These are phyloP conservation scores for Crucihimalaya himalaica DNA, from an alignment of 345 rosid species.

Conservation along the genomic window DNA sequence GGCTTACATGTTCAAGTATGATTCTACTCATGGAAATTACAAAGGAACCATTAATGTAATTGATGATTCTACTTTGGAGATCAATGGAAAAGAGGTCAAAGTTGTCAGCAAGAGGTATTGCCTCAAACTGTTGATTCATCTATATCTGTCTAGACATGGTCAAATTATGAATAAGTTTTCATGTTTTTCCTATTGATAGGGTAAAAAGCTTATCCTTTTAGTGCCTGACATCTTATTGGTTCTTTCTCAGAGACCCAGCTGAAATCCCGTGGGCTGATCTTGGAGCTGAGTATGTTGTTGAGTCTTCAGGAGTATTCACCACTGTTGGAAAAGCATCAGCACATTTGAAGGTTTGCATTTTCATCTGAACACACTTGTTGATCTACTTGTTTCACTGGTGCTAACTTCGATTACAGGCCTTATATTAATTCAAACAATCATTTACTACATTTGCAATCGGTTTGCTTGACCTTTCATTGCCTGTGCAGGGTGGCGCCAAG, in stretches of 20 bases:
- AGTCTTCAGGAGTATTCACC: conserved; percentile 92
- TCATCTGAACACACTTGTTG: conserved; percentile 1
- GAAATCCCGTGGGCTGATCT: conserved; percentile 95
- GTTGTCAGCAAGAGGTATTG: conserved; percentile 69
- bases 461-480: conserved; percentile 7
- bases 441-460: neutral
- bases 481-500: conserved; percentile 83
- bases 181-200: neutral
- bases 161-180: neutral
- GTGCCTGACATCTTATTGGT: conserved; percentile 23
- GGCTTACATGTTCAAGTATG: conserved; percentile 98
- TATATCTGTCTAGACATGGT: neutral
- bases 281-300: conserved; percentile 90
- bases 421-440: neutral
- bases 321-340: conserved; percentile 76
- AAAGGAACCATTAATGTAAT: conserved; percentile 73
- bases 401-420: neutral
- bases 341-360: conserved; percentile 66
- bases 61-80: conserved; percentile 83
- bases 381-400: conserved; percentile 9
- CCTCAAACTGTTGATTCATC: conserved; percentile 10
- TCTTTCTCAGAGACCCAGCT: conserved; percentile 70
- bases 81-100: conserved; percentile 77
- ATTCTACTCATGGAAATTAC: conserved; percentile 89
- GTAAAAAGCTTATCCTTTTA: neutral